Evolutionary conservation across 139 green algal species (phyloP).

Genomic region (Chlorella sp.): DNA sequence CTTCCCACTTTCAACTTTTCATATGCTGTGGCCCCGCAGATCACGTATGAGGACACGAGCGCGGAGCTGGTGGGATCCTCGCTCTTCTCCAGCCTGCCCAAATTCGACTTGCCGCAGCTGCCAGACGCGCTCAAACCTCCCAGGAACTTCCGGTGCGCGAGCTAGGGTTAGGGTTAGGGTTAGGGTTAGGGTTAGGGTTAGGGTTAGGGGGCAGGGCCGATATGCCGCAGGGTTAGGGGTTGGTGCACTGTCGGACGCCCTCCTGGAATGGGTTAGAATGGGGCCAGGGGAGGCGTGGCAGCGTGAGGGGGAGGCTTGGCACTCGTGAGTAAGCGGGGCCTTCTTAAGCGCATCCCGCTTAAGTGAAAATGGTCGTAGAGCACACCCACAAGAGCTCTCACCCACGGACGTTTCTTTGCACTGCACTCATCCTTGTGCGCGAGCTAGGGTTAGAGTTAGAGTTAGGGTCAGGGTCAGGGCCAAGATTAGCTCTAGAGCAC

Average conservation of each 20-base stretch:
- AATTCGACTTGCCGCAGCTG: conserved; percentile 28
- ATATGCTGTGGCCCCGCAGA: too few species aligned
- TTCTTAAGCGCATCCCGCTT: too few species aligned
- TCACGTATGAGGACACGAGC: conserved; percentile 42
- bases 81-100: conserved; percentile 28
- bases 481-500: too few species aligned
- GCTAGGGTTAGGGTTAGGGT: not conserved
- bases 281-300: too few species aligned
- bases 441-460: too few species aligned
- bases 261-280: not conserved
- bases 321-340: not conserved
- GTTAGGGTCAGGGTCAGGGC: too few species aligned
- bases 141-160: conserved; percentile 18
- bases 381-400: too few species aligned
- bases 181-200: too few species aligned
- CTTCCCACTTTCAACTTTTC: too few species aligned
- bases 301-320: not conserved
- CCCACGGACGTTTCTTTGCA: too few species aligned
- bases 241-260: not conserved
- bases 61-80: conserved; percentile 24
- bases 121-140: conserved; percentile 35
- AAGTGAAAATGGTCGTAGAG: too few species aligned
- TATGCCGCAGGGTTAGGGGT: not conserved
- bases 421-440: too few species aligned
- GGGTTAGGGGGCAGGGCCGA: not conserved